These are phyloP conservation scores for Trebouxiophyceae sp. DNA, from an alignment of 163 green algal species.

Conservation along the genomic window DNA sequence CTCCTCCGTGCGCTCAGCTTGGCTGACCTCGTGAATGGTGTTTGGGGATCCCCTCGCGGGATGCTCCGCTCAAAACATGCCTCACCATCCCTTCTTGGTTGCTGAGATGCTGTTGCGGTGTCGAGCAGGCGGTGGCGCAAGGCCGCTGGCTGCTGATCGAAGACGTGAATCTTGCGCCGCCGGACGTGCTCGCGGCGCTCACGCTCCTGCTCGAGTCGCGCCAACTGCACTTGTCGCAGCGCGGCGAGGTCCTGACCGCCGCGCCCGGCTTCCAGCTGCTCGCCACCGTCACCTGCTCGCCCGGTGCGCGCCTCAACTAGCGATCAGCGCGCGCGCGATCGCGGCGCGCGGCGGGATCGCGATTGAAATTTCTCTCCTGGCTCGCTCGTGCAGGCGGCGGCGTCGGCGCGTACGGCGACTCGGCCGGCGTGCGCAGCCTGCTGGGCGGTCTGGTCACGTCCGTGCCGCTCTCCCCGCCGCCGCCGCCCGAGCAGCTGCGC, in stretches of 20 bases:
- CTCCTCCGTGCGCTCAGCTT: too few relatives aligned
- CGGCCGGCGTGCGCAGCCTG: slow-evolving; percentile 55
- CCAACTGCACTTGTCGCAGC: slow-evolving; percentile 70
- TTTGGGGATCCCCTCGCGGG: too few relatives aligned
- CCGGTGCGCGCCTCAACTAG: background rate
- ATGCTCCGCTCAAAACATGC: too few relatives aligned
- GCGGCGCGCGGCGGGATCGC: background rate
- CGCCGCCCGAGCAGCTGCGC: slow-evolving; percentile 56
- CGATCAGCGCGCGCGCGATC: too few relatives aligned
- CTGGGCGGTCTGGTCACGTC: slow-evolving; percentile 65
- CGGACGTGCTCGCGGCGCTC: slow-evolving; percentile 85
- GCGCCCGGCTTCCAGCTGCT: slow-evolving; percentile 85
- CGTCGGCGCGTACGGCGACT: slow-evolving; percentile 46
- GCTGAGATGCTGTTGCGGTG: too few relatives aligned
- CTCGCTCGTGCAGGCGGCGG: slow-evolving; percentile 1
- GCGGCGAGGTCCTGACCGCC: slow-evolving; percentile 67
- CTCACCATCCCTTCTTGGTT: too few relatives aligned
- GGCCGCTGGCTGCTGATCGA: slow-evolving; percentile 94
- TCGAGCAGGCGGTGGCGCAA: slow-evolving; percentile 71
- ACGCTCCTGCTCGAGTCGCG: slow-evolving; percentile 79
- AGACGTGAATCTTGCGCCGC: slow-evolving; percentile 84
- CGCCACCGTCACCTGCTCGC: slow-evolving; percentile 65
- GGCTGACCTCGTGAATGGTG: too few relatives aligned
- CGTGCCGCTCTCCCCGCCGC: slow-evolving; percentile 53
- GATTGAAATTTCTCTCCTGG: too few relatives aligned